These are phyloP conservation scores for Laetiporus sulphureus DNA, from an alignment of 1,284 basidiomycete genomes.

Conservation along the genomic window DNA sequence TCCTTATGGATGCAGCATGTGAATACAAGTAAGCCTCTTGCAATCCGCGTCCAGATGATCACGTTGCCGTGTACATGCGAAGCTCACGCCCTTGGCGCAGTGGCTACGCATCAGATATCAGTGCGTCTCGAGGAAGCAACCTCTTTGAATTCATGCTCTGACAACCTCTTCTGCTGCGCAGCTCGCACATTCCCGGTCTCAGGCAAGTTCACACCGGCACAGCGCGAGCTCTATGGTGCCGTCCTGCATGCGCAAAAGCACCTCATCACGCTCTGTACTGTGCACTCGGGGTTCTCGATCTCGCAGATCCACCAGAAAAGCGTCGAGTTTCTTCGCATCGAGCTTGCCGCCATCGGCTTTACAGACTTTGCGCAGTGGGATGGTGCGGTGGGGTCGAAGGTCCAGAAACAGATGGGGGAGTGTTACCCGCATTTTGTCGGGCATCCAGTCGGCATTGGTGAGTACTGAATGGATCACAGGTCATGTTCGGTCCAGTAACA, in stretches of 20 bases:
- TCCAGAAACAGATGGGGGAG: no score
- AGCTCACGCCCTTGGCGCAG: constrained; percentile 29
- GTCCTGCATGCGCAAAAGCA: constrained; percentile 74
- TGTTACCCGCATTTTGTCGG: constrained; percentile 86
- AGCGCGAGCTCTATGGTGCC: constrained; percentile 84
- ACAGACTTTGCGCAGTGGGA: constrained; percentile 32
- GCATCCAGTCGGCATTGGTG: constrained; percentile 82
- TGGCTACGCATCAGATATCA: constrained; percentile 96
- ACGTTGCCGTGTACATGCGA: background rate
- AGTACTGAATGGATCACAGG: constrained; percentile 16
- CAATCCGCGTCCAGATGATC: constrained; percentile 6
- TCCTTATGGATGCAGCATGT: constrained; percentile 87
- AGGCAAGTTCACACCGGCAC: constrained; percentile 75
- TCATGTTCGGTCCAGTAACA: constrained; percentile 6
- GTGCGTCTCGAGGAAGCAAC: constrained; percentile 45
- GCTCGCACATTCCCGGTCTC: constrained; percentile 87
- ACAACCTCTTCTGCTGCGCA: no score
- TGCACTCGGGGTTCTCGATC: constrained; percentile 48
- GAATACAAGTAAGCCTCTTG: constrained; percentile 85
- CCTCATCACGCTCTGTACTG: constrained; percentile 58
- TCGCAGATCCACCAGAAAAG: constrained; percentile 79
- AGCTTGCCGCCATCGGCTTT: constrained; percentile 84
- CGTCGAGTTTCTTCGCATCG: constrained; percentile 62
- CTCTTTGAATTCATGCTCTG: no score
- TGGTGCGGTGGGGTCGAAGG: no score